These are phyloP conservation scores for Penicillium sp. DNA, from an alignment of 2,329 filamentous ascomycete genomes.

Conservation along the genomic window DNA sequence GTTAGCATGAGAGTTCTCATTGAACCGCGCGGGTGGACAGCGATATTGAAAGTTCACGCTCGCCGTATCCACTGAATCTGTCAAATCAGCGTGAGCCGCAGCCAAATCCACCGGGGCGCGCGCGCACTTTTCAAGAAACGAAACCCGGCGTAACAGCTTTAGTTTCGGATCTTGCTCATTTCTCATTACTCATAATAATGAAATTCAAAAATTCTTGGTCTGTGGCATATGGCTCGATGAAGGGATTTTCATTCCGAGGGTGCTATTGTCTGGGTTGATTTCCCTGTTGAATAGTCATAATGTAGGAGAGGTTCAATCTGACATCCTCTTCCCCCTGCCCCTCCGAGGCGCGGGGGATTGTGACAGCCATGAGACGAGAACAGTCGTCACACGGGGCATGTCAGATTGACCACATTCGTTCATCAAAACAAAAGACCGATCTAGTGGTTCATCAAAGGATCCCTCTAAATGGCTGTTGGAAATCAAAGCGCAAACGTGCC, in stretches of 20 bases:
- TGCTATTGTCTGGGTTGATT: neutral
- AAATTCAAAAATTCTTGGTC: neutral
- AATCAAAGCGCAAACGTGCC: conserved; percentile 22
- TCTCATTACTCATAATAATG: neutral
- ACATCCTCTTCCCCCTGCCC: neutral
- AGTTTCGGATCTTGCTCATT: conserved; percentile 11
- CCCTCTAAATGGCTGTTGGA: conserved; percentile 3
- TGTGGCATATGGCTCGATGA: neutral
- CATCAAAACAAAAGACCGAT: neutral
- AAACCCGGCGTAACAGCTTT: conserved; percentile 20
- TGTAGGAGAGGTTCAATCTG: neutral
- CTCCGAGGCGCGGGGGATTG: conserved; percentile 15
- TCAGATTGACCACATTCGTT: conserved; percentile 8
- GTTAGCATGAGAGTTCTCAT: conserved; percentile 9
- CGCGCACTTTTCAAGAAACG: conserved; percentile 24
- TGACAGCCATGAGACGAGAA: conserved; percentile 18
- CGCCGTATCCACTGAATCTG: conserved; percentile 15
- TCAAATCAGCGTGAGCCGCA: conserved; percentile 25
- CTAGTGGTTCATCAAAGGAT: neutral
- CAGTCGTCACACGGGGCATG: conserved; percentile 14
- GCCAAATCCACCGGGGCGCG: conserved; percentile 23
- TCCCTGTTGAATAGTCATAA: neutral
- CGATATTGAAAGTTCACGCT: conserved; percentile 20
- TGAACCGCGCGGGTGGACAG: conserved; percentile 14
- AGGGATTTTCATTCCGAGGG: neutral